Percentiles rank a stretch among this genome's conserved stretches.
These are phyloP conservation scores for Hortaea werneckii DNA, from an alignment of 2,329 filamentous ascomycete species.

Conservation along the genomic window DNA sequence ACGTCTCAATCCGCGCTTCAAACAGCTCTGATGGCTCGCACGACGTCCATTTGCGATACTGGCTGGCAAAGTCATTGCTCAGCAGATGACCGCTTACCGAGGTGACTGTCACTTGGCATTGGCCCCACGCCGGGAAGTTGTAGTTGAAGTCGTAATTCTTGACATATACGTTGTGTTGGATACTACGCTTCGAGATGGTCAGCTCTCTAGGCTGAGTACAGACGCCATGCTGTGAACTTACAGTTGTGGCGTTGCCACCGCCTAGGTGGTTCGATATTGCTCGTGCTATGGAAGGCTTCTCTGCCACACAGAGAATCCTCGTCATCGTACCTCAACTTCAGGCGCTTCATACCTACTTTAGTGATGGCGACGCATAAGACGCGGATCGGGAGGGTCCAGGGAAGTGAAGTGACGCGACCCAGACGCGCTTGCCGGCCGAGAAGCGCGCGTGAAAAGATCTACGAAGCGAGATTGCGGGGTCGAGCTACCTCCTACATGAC, in stretches of 20 bases:
- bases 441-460: no score
- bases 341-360: no score
- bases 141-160: slow-evolving; percentile 94
- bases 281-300: slow-evolving; percentile 92
- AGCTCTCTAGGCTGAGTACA: no score
- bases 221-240: slow-evolving; percentile 34
- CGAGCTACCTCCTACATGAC: no score
- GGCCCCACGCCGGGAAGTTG: slow-evolving; percentile 73
- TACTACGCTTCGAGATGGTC: slow-evolving; percentile 46
- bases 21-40: slow-evolving; percentile 75
- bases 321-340: slow-evolving; percentile 25
- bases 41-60: slow-evolving; percentile 69
- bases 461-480: no score
- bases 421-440: no score
- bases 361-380: no score
- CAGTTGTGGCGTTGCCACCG: slow-evolving; percentile 61
- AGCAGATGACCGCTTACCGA: slow-evolving; percentile 84
- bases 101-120: slow-evolving; percentile 83
- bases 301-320: slow-evolving; percentile 65
- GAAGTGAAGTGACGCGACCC: no score
- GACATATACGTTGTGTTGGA: slow-evolving; percentile 61
- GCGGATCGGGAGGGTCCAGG: no score
- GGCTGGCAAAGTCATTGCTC: slow-evolving; percentile 61
- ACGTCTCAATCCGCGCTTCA: slow-evolving; percentile 62
- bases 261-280: slow-evolving; percentile 84